Evolutionary conservation across 129 eudicot species (phyloP).

Genomic region (Artemisia annua): DNA sequence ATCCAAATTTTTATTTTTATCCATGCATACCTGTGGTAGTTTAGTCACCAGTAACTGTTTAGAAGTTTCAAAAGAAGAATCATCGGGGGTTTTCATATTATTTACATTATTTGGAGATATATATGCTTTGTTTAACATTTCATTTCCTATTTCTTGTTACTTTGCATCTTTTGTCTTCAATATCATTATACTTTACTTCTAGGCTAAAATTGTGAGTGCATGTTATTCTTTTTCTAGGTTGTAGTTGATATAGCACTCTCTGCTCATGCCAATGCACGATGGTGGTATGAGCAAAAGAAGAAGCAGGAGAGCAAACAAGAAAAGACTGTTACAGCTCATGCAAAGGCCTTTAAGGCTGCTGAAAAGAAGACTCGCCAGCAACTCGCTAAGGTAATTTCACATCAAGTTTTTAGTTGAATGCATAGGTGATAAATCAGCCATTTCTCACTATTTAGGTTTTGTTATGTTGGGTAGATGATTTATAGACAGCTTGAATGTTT

Average conservation of each 20-base stretch:
- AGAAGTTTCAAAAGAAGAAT: neutral
- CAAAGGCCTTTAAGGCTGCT: too few species aligned
- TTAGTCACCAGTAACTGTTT: slow-evolving; percentile 13
- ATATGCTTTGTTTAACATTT: neutral
- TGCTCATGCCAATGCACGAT: slow-evolving; percentile 96
- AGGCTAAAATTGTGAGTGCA: slow-evolving; percentile 12
- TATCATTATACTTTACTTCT: neutral
- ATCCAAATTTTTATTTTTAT: neutral
- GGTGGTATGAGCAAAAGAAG: slow-evolving; percentile 95
- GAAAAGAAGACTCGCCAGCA: slow-evolving; percentile 85
- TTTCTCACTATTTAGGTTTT: neutral
- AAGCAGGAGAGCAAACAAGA: slow-evolving; percentile 36
- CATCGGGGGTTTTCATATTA: slow-evolving; percentile 4
- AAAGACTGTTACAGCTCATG: too few species aligned
- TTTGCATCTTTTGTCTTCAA: neutral
- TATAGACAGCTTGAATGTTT: slow-evolving; percentile 17
- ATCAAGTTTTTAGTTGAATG: neutral
- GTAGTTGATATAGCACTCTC: slow-evolving; percentile 94
- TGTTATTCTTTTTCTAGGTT: slow-evolving; percentile 50
- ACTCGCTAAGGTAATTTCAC: slow-evolving; percentile 70
- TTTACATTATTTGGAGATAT: slow-evolving; percentile 1
- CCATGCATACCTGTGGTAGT: neutral
- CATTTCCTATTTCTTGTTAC: neutral
- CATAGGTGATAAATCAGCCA: neutral
- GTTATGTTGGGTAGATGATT: slow-evolving; percentile 6